phyloP scores from a whole-genome alignment of 768 basidiomycete genomes.

The Hypsizygus marmoreus region DNA sequence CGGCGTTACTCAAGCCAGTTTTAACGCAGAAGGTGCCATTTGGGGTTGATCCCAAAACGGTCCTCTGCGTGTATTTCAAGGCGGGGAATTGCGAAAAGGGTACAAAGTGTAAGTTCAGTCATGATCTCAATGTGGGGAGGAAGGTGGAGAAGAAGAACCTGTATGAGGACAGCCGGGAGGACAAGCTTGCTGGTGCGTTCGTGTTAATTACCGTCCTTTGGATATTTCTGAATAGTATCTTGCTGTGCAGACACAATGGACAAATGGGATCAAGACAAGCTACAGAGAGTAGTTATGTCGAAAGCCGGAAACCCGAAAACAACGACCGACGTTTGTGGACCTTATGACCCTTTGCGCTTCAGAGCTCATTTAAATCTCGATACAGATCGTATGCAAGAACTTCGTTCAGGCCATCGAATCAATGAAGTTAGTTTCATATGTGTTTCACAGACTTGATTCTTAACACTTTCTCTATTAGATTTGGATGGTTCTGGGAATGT shows the following conservation, averaged over 20 bases:
- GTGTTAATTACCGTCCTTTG: neutral
- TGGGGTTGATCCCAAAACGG: slow-evolving; percentile 94
- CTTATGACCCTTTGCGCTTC: slow-evolving; percentile 3
- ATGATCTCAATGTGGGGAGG: slow-evolving; percentile 84
- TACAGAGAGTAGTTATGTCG: slow-evolving; percentile 81
- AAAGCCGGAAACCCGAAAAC: slow-evolving; percentile 91
- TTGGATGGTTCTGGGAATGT: slow-evolving; percentile 97
- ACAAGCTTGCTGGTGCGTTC: slow-evolving; percentile 68
- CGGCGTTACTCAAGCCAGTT: slow-evolving; percentile 78
- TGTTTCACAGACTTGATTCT: neutral
- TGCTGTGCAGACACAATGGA: slow-evolving; percentile 86
- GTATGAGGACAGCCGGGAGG: slow-evolving; percentile 86
- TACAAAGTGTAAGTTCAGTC: slow-evolving; percentile 95
- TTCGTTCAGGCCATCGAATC: slow-evolving; percentile 96
- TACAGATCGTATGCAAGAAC: slow-evolving; percentile 94
- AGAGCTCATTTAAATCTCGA: neutral
- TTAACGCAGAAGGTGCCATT: slow-evolving; percentile 88
- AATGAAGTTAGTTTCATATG: slow-evolving; percentile 72
- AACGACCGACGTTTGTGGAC: slow-evolving; percentile 77
- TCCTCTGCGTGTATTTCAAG: slow-evolving; percentile 92
- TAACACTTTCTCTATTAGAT: slow-evolving; percentile 36
- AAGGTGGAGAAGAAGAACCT: slow-evolving; percentile 96
- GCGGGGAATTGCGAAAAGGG: slow-evolving; percentile 94
- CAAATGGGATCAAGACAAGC: slow-evolving; percentile 94
- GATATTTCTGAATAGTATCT: neutral